Evolutionary conservation across 306 rosid species (phyloP).

Genomic region (Malus sieversii): DNA sequence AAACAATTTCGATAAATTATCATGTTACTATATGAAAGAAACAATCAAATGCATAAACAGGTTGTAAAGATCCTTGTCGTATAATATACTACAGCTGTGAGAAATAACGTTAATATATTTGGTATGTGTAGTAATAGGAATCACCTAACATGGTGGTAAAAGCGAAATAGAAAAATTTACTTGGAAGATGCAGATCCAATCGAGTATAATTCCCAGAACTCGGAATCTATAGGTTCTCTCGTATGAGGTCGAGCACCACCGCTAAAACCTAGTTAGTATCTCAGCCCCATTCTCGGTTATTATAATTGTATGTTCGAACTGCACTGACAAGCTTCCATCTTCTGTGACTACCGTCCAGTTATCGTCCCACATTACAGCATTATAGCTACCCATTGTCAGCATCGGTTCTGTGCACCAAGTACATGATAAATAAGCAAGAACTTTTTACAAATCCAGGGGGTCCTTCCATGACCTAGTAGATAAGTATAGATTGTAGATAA

Average conservation of each 20-base stretch:
- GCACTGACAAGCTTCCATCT: slow-evolving; percentile 90
- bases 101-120: background rate
- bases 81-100: background rate
- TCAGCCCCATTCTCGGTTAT: slow-evolving; percentile 75
- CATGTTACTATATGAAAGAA: background rate
- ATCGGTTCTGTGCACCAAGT: slow-evolving; percentile 57
- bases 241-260: slow-evolving; percentile 11
- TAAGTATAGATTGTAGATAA: background rate
- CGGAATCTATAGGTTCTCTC: background rate
- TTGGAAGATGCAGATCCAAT: slow-evolving; percentile 20
- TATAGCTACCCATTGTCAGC: slow-evolving; percentile 80
- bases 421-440: background rate
- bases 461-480: background rate
- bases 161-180: background rate
- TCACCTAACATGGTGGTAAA: background rate
- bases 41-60: background rate
- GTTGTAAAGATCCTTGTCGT: background rate
- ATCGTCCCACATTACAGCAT: slow-evolving; percentile 85
- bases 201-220: background rate
- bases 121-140: background rate
- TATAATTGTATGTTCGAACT: slow-evolving; percentile 88
- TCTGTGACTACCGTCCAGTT: slow-evolving; percentile 89
- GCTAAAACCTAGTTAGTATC: slow-evolving; percentile 66
- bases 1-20: background rate
- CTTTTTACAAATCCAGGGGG: background rate